Evolutionary conservation across 352 stramenopile genomes (phyloP), one percentile per base, ranked within the genome.

Genomic region (Pythium myriotylum): DNA sequence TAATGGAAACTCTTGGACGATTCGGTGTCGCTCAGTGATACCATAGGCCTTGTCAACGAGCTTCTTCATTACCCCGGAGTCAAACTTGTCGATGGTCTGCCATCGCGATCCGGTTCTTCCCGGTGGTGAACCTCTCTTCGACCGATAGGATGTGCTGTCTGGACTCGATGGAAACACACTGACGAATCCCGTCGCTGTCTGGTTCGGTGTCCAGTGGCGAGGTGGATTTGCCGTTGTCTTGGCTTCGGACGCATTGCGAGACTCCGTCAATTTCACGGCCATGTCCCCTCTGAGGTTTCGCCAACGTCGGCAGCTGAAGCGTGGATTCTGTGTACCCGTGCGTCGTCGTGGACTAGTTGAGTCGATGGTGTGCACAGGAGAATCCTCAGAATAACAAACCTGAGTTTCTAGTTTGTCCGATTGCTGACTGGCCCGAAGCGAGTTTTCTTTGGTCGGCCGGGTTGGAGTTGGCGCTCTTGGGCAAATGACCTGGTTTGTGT

Each of bases 261-360:
- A 32, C 4, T 20, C 17, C 7, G 32, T 10, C 4, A 17, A 14
- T 43, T 58, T 39, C 40, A 37, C 19, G 17, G 48, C 26, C 6
- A 57, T 4, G 17, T 64, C 70, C 24, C 73, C 73, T 7, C 68
- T 79, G 19, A 81, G 51, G 17, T 62, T 49, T 2, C 69, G 63
- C 73, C 73, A 83, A 8, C 76, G 65, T 50, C 72, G 72, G 66
- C 74, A 81, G 55, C 74, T 84, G 56, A 86, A 29, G 10, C 29
- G 53, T 6, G 39, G 47, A n/a, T 6, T 13, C 22, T 48, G 39
- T 12, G 59, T 51, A 19, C 62, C 51, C n/a, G 62, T 57, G 6
- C 24, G 42, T 32, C 35, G 42, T 37, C n/a, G 22, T 4, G 32
- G 29, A 43, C 29, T 48, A 45, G 13, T n/a, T n/a, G n/a, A n/a